Evolutionary conservation across 345 rosid species (phyloP), one percentile per base, ranked within the genome.

Genomic region (Syzygium grande): DNA sequence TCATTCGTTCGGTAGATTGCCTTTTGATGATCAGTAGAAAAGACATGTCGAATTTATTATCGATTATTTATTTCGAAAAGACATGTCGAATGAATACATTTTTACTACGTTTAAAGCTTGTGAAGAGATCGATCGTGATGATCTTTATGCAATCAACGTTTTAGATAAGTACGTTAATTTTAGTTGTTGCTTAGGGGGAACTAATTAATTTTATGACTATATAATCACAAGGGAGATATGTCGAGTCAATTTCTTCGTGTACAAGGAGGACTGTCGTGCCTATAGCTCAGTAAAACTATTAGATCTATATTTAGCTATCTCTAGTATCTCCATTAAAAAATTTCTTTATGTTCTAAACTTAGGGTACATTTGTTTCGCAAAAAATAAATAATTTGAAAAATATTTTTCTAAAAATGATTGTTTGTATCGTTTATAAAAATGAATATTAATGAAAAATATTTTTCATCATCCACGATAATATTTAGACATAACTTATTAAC

Each of bases 301-400:
- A 59, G 0, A 59, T 59, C 30, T 59, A 59, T 59, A 59, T 25
- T 59, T 59, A 59, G 65, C 25, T 59, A 27, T 59, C 65, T 59
- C 41, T 65, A 8, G 43, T 30, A 30, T 30, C 78, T 65, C 78
- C 43, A 65, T 29, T 29, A 7, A 16, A 34, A 34, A 34, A 34
- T 16, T 65, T 65, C 22, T 65, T 30, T 16, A 65, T 30, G 10
- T 17, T 65, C 41, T 30, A 29, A 65, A 65, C 22, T 30, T 30
- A 15, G 2, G 38, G 19, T 3, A 2, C 4, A 0, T 61, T n/a
- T 14, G 0, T 61, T 61, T n/a, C 4, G 6, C 9, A 4, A 13
- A n/a, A n/a, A n/a, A 13, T 63, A 0, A 61, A 61, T 61, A 2
- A 61, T n/a, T 34, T 34, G 38, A 34, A 34, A 34, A 34, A 34